Evolutionary conservation across 305 asterid species (phyloP).

Genomic region (Ilex paraguariensis): DNA sequence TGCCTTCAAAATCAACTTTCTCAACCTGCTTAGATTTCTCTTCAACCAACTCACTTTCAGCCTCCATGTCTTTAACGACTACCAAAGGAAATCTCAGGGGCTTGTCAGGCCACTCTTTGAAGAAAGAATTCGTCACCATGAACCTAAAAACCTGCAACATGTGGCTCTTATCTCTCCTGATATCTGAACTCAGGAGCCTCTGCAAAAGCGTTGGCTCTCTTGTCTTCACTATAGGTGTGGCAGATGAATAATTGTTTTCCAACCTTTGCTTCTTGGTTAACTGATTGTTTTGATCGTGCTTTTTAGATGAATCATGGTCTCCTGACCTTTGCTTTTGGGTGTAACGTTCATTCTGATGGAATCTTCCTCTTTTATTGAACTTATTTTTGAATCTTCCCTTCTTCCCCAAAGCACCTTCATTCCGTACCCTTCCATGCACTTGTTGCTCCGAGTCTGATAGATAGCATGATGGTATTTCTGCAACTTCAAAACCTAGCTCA

Average conservation of each 20-base stretch:
- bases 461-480: conserved; percentile 84
- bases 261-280: conserved; percentile 27
- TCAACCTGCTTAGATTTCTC: conserved; percentile 1
- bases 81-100: conserved; percentile 57
- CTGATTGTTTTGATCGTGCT: conserved; percentile 21
- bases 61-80: conserved; percentile 39
- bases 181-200: conserved; percentile 67
- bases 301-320: conserved; percentile 22
- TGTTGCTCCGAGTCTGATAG: conserved; percentile 62
- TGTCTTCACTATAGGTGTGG: conserved; percentile 11
- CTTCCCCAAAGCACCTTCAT: conserved; percentile 30
- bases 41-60: conserved; percentile 23
- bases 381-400: conserved; percentile 52
- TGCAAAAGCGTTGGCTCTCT: conserved; percentile 63
- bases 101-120: conserved; percentile 37
- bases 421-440: conserved; percentile 28
- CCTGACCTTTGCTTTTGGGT: conserved; percentile 35
- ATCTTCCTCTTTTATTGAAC: conserved; percentile 52
- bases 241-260: conserved; percentile 14
- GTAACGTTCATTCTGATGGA: conserved; percentile 39
- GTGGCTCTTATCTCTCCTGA: conserved; percentile 61
- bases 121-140: conserved; percentile 77
- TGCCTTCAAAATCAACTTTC: not conserved
- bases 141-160: conserved; percentile 76
- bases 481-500: conserved; percentile 91